phyloP scores from a whole-genome alignment of 805 yeast genomes.

The Blastobotrys parvus region DNA sequence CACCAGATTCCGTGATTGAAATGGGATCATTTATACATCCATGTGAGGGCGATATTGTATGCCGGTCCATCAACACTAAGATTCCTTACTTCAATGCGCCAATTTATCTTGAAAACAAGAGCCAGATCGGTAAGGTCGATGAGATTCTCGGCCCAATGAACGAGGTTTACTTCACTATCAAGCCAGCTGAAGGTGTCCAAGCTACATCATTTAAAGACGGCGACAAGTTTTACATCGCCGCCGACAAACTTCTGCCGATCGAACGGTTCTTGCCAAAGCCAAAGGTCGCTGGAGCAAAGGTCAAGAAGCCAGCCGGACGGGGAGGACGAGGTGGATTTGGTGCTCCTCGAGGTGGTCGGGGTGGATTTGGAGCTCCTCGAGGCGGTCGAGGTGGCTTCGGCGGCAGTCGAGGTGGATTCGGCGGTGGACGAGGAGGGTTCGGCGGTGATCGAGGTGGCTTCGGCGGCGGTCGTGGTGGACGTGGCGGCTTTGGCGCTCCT shows the following conservation, averaged over 20 bases:
- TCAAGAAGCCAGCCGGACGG: constrained; percentile 46
- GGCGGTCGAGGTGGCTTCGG: constrained; percentile 18
- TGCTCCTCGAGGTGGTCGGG: constrained; percentile 37
- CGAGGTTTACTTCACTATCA: constrained; percentile 95
- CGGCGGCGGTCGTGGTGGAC: constrained; percentile 36
- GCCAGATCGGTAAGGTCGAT: constrained; percentile 94
- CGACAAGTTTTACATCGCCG: constrained; percentile 91
- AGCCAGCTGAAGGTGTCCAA: constrained; percentile 93
- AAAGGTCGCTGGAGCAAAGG: constrained; percentile 75
- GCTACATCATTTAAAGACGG: constrained; percentile 91
- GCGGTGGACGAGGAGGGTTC: constrained; percentile 25
- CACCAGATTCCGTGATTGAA: constrained; percentile 92
- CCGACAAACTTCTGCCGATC: constrained; percentile 89
- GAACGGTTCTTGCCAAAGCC: constrained; percentile 98
- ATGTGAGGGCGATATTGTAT: constrained; percentile 95
- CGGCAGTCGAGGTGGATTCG: constrained; percentile 19
- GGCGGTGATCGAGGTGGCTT: constrained; percentile 17
- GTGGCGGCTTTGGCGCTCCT: constrained; percentile 39
- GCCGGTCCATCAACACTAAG: constrained; percentile 89
- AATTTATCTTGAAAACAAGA: constrained; percentile 89
- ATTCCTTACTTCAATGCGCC: constrained; percentile 99
- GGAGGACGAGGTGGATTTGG: constrained; percentile 41
- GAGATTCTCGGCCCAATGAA: constrained; percentile 96
- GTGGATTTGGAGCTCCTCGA: constrained; percentile 24
- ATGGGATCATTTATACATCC: constrained; percentile 90